Conservation (phyloP, 768 basidiomycete species). For the Dioszegia hungarica region DNA sequence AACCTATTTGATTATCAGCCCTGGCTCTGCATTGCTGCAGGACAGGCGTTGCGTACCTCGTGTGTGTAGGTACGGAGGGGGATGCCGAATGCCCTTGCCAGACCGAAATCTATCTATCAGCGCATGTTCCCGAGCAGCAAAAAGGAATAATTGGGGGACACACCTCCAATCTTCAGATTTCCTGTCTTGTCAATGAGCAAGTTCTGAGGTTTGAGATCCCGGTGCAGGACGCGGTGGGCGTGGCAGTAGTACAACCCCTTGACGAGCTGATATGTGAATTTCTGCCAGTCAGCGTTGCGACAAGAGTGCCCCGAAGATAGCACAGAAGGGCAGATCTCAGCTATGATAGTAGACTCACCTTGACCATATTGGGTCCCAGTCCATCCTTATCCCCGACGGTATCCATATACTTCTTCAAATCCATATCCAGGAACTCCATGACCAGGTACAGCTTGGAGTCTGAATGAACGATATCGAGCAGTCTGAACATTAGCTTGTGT, state of each 20-base stretch:
- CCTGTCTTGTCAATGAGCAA: slow-evolving; percentile 81
- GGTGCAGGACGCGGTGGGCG: slow-evolving; percentile 90
- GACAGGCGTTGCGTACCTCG: slow-evolving; percentile 59
- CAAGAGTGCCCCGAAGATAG: too few relatives aligned
- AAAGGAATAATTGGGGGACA: slow-evolving; percentile 1
- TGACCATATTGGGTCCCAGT: slow-evolving; percentile 69
- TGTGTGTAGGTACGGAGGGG: slow-evolving; percentile 99
- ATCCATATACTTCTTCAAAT: slow-evolving; percentile 96
- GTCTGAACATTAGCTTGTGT: slow-evolving; percentile 53
- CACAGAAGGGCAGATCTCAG: background rate
- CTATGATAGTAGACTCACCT: slow-evolving; percentile 62
- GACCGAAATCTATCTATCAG: slow-evolving; percentile 66
- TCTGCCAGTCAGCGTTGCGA: slow-evolving; percentile 57
- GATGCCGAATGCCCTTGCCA: slow-evolving; percentile 95
- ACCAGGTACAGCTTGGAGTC: slow-evolving; percentile 97
- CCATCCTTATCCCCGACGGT: slow-evolving; percentile 61
- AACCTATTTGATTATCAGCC: slow-evolving; percentile 57
- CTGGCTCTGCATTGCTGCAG: background rate
- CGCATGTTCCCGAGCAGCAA: background rate
- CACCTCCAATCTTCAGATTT: slow-evolving; percentile 79
- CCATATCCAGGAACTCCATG: slow-evolving; percentile 94
- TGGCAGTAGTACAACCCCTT: slow-evolving; percentile 92
- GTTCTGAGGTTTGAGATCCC: slow-evolving; percentile 95
- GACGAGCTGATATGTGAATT: slow-evolving; percentile 90
- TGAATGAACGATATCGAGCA: slow-evolving; percentile 92